phyloP scores from a whole-genome alignment of 2,329 filamentous ascomycete species.

The Talaromyces marneffei region DNA sequence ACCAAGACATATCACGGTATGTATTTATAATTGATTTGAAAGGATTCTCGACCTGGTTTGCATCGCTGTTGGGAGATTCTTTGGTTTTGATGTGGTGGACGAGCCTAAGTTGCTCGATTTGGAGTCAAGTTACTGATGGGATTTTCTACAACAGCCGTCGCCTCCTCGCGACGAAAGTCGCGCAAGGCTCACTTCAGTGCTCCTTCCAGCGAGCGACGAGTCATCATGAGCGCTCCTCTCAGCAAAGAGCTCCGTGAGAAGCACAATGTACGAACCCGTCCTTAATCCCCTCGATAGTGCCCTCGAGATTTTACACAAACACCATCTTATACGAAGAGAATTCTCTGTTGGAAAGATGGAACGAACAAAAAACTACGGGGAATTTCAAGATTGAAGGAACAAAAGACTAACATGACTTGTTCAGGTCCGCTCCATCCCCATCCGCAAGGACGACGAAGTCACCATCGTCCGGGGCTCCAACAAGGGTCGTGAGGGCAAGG shows the following conservation, averaged over 20 bases:
- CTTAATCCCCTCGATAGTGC: not conserved
- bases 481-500: conserved; percentile 98
- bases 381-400: conserved; percentile 13
- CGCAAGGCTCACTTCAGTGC: conserved; percentile 97
- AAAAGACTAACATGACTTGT: conserved; percentile 11
- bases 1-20: conserved; percentile 27
- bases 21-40: conserved; percentile 16
- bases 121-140: not conserved
- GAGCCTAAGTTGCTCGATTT: conserved; percentile 1
- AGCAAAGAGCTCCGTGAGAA: conserved; percentile 97
- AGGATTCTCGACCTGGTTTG: conserved; percentile 4
- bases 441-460: conserved; percentile 97
- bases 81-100: not conserved
- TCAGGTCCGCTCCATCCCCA: conserved; percentile 47
- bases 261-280: conserved; percentile 71
- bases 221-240: conserved; percentile 94
- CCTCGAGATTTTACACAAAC: not conserved
- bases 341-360: conserved; percentile 13
- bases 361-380: not conserved
- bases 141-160: conserved; percentile 19
- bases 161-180: conserved; percentile 93
- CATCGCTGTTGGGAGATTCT: not conserved
- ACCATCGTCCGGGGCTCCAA: conserved; percentile 83
- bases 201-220: conserved; percentile 86
- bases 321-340: not conserved